Base-by-base conservation (phyloP, 202 grass and related monocot species). In the Panicum virgatum region DNA sequence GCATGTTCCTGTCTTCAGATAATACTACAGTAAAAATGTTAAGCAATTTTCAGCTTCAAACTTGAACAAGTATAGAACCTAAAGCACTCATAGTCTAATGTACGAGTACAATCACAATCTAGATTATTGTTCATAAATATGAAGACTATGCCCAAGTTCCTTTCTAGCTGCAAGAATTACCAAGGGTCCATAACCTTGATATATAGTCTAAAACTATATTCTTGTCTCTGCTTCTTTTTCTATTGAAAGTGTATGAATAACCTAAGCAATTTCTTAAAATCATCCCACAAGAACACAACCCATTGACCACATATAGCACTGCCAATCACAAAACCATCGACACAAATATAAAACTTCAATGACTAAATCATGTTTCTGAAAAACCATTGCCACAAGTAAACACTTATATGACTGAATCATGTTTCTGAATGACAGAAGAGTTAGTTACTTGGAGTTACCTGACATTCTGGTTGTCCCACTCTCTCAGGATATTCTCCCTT, bases 401-500 rank as follows among this genome's bases (percentile, higher is more conserved):
- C 19, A 66, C 19, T 58, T 58, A 11, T 22, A 74, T 69, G 48
- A 83, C 3, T 36, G 76, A 43, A 84, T 12, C 47, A 48, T 57
- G 58, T 11, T 70, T 59, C 9, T 62, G n/a, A 77, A 87, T 72
- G 12, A 56, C 34, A 70, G 25, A 74, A 83, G 18, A 58, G 48
- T 63, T 67, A 66, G 71, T 69, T 63, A 72, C n/a, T 52, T 1
- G 50, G 9, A 57, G 57, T 78, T 90, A 99, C 97, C 93, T 99
- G 93, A 82, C 97, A 99, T 85, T 99, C 97, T 60, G 93, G 87
- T 81, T 99, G 93, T 72, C 97, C 97, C 66, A 85, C 81, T 82
- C 97, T 93, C 89, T 99, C 97, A 73, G 97, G 97, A 92, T 99
- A 99, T 89, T 92, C 97, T 76, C 93, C 97, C 80, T 92, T 94